These are phyloP conservation scores for Musa schizocarpa DNA, from an alignment of 176 grass and related monocot genomes.

Conservation along the genomic window DNA sequence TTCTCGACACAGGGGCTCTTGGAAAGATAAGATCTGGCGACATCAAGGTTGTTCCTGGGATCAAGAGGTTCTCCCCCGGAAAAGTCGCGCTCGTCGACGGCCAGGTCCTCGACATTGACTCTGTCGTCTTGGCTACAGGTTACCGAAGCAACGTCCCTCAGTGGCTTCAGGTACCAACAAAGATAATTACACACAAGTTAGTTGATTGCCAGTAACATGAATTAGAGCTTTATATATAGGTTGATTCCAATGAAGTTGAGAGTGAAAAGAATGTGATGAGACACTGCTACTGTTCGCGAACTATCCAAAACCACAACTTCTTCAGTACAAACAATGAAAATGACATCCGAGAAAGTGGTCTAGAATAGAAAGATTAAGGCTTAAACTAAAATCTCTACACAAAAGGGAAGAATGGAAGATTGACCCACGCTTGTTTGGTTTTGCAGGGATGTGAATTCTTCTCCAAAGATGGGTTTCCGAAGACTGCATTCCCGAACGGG, in stretches of 20 bases:
- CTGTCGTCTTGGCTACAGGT: slow-evolving; percentile 6
- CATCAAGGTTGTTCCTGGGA: slow-evolving; percentile 9
- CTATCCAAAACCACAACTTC: not conserved
- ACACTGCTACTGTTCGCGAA: too few relatives aligned
- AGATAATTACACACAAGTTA: not conserved
- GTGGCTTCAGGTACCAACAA: slow-evolving; percentile 7
- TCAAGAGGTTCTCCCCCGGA: not conserved
- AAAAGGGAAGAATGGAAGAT: too few relatives aligned
- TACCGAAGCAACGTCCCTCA: slow-evolving; percentile 4
- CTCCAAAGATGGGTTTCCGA: slow-evolving; percentile 3
- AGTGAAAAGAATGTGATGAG: too few relatives aligned
- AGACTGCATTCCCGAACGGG: not conserved
- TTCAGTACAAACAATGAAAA: not conserved
- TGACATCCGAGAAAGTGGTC: not conserved
- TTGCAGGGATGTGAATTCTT: slow-evolving; percentile 2
- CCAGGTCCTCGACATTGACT: slow-evolving; percentile 2
- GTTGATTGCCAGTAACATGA: too few relatives aligned
- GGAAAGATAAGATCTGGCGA: slow-evolving; percentile 1
- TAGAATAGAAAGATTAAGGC: too few relatives aligned
- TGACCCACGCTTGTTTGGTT: not conserved
- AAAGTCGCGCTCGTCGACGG: slow-evolving; percentile 1
- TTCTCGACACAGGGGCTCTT: not conserved
- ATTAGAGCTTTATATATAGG: too few relatives aligned
- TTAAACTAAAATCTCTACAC: too few relatives aligned
- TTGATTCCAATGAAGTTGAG: too few relatives aligned